A percentile compares a stretch with the other conserved stretches of the same genome.
phyloP scores from a whole-genome alignment of 1,284 basidiomycete genomes.

The Ganoderma lingzhi region DNA sequence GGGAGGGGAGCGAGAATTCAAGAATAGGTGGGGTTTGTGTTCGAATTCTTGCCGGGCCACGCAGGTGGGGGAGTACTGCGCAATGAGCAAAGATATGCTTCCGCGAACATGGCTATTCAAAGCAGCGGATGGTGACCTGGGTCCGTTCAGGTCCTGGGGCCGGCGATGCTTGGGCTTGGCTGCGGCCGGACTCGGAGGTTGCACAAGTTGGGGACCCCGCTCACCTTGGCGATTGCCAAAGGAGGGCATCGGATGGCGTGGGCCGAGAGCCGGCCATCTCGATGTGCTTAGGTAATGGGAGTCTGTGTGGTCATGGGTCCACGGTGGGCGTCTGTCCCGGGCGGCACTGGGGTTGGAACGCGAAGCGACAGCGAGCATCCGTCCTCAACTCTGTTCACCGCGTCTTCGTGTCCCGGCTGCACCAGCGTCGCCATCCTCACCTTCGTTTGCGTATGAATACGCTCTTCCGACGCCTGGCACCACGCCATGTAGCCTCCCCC shows the following conservation, averaged over 20 bases:
- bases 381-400: not conserved
- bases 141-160: not conserved
- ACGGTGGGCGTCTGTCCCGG: conserved; percentile 9
- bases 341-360: conserved; percentile 5
- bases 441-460: conserved; percentile 57
- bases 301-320: conserved; percentile 25
- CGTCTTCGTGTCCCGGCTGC: conserved; percentile 11
- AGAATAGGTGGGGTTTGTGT: conserved; percentile 1
- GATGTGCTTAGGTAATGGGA: conserved; percentile 22
- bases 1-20: not conserved
- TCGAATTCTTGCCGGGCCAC: too few relatives aligned
- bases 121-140: not conserved
- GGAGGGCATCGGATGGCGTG: not conserved
- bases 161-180: not conserved
- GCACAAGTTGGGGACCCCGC: not conserved
- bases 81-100: not conserved
- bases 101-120: not conserved
- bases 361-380: conserved; percentile 3
- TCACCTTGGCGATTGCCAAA: not conserved
- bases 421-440: conserved; percentile 24
- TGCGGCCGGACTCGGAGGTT: not conserved
- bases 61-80: not conserved
- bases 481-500: conserved; percentile 55
- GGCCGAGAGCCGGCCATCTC: conserved; percentile 9
- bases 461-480: conserved; percentile 43